Evolutionary conservation across 306 rosid genomes (phyloP), one percentile per base, ranked within the genome.

Genomic region (Glycine tomentella): DNA sequence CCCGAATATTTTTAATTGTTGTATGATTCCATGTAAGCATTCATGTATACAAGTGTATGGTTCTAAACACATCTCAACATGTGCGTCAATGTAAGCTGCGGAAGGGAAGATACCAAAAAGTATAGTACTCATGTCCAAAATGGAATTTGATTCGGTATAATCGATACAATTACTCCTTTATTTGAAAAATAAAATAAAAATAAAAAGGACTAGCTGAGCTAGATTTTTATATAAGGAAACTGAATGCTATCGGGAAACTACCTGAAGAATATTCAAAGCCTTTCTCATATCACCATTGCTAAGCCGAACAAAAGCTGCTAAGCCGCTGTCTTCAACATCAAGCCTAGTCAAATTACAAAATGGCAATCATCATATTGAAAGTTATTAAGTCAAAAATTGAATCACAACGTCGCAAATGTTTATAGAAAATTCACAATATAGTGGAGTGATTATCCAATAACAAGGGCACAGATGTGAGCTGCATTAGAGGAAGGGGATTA

Each of bases 251-350:
- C 49, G 33, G 50, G 9, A 44, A 51, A 36, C 67, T 78, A 94
- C 98, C 98, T 94, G 98, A 87, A 94, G 88, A 65, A 92, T 92
- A 63, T 94, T 94, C 88, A 94, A 81, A 33, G 94, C 98, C 89
- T 88, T 94, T 87, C 98, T 92, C 97, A 94, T 94, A 81, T 94
- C 98, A 70, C 98, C 98, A 79, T 85, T 92, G 91, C 98, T 88
- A 46, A 94, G 97, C 64, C 96, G 90, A 71, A 94, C 96, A 80
- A 92, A 84, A 12, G 97, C 97, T 17, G 80, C 89, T 77, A 94
- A 85, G 75, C 98, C 97, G 80, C 82, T 75, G 55, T 90, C 96
- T 38, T 91, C 49, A 69, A 91, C 98, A 75, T 90, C 94, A 85
- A 94, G 95, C 93, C 98, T 94, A 53, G 59, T 80, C 62, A 77